These are phyloP conservation scores for Entamoeba dispar DNA, from an alignment of 208 protist species.

Conservation along the genomic window DNA sequence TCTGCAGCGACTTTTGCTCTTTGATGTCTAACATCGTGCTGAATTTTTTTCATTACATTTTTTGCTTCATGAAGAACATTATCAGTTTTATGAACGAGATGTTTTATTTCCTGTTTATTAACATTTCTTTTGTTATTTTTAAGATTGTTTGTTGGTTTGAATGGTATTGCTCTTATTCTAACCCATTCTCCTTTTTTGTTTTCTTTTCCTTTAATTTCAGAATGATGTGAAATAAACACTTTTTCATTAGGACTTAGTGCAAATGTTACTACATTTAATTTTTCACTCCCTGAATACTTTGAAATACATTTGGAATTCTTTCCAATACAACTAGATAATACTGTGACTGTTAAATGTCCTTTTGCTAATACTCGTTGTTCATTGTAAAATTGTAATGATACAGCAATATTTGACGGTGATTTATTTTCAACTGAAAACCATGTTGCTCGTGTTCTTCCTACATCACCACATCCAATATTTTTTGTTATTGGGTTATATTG, in stretches of 20 bases:
- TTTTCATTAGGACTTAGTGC: background rate
- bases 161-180: background rate
- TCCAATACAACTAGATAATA: background rate
- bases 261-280: background rate
- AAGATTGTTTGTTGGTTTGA: background rate
- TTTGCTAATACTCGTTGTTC: background rate
- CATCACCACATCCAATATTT: background rate
- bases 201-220: background rate
- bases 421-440: background rate
- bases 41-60: background rate
- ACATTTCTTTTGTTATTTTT: background rate
- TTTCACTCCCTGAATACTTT: background rate
- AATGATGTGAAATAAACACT: background rate
- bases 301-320: background rate
- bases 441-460: background rate
- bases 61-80: background rate
- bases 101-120: background rate
- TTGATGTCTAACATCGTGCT: background rate
- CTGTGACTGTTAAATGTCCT: background rate
- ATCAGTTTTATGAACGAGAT: background rate
- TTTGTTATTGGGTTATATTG: background rate
- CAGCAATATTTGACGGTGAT: background rate
- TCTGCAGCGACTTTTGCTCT: background rate
- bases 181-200: background rate
- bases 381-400: background rate